Conservation (phyloP, 495 filamentous ascomycete species). For the Staphylotrichum tortipilum region DNA sequence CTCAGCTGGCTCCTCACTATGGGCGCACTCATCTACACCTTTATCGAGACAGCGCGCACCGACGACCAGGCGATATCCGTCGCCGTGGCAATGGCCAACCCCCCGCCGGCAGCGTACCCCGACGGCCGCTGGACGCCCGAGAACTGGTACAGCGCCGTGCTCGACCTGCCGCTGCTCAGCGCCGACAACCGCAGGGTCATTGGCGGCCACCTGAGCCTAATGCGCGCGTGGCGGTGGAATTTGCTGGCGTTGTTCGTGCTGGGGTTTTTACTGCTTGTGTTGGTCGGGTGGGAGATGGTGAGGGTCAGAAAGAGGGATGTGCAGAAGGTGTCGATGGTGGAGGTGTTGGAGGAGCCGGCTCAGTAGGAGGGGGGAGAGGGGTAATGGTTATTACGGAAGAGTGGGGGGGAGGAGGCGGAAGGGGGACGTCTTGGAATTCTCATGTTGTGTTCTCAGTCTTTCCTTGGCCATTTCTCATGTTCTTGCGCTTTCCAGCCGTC, state of each 20-base stretch:
- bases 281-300: constrained; percentile 35
- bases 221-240: constrained; percentile 48
- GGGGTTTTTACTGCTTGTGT: constrained; percentile 34
- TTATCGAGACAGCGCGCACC: constrained; percentile 36
- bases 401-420: too few species aligned
- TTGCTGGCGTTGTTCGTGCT: constrained; percentile 43
- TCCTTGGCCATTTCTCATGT: too few species aligned
- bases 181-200: constrained; percentile 29
- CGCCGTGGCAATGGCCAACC: constrained; percentile 19
- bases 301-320: constrained; percentile 1
- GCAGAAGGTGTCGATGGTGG: neutral
- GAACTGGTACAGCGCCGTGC: constrained; percentile 46
- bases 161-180: constrained; percentile 35
- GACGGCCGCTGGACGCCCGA: constrained; percentile 44
- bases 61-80: constrained; percentile 35
- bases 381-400: too few species aligned
- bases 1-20: constrained; percentile 39
- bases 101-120: constrained; percentile 36
- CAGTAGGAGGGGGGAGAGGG: neutral
- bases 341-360: neutral
- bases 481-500: too few species aligned
- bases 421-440: too few species aligned
- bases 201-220: constrained; percentile 30
- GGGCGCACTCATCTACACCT: constrained; percentile 37
- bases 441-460: too few species aligned